Base-by-base conservation (phyloP, 768 basidiomycete genomes). In the Fomitopsis pulvina region DNA sequence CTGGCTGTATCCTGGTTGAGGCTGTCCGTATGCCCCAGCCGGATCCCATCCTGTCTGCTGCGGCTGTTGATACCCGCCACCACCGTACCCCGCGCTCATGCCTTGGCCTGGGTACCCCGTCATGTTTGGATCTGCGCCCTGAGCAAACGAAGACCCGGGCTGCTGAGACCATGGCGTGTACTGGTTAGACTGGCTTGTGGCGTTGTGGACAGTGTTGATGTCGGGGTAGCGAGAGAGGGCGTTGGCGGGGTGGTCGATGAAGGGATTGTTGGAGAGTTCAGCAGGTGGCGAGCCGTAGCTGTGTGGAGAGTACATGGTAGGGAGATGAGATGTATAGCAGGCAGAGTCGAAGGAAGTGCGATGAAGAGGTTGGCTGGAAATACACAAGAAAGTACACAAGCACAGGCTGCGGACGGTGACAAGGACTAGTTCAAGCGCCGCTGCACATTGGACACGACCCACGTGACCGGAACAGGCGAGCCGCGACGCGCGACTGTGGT, bases 261-360 rank as follows among this genome's bases (percentile, higher is more conserved):
- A 88, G 0, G 87, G 87, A 57, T 88, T 88, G 60, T 85, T 89
- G 44, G 71, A 69, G 41, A 71, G 60, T 8, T 68, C 68, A 22
- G 63, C 57, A 1, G 60, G 60, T 7, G 58, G 60, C 4, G 60
- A 60, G 55, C 52, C 52, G 40, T 59, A 61, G 27, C 53, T 50
- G 11, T 48, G 46, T 9, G 60, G 51, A 22, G 59, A 59, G 45
- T 58, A 62, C 59, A 62, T 62, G 21, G 29, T 12, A 14, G 32
- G 18, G 34, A 37, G n/a, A n/a, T n/a, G n/a, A n/a, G n/a, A n/a
- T n/a, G n/a, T n/a, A n/a, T n/a, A n/a, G n/a, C n/a, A n/a, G n/a
- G n/a, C n/a, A n/a, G n/a, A n/a, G n/a, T n/a, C n/a, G n/a, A n/a
- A n/a, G n/a, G n/a, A n/a, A n/a, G n/a, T n/a, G n/a, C n/a, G n/a